phyloP scores from a whole-genome alignment of 1,139 yeast genomes.

The Yamadazyma buinensis region DNA sequence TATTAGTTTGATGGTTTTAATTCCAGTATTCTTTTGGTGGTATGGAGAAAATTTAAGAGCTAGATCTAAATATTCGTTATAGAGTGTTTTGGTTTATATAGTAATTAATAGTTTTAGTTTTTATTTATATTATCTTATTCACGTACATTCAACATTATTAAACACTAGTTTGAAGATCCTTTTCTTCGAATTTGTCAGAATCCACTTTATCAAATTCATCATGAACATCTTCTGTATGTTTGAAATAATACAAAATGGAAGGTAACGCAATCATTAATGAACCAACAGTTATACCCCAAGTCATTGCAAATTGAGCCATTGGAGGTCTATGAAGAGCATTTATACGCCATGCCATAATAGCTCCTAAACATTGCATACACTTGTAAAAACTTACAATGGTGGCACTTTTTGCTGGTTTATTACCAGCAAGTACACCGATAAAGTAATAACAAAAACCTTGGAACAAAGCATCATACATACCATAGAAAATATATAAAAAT shows the following conservation, averaged over 20 bases:
- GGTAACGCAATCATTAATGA: slow-evolving; percentile 42
- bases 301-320: slow-evolving; percentile 45
- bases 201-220: too few species aligned
- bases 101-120: too few species aligned
- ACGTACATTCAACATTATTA: too few species aligned
- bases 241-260: slow-evolving; percentile 1
- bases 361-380: slow-evolving; percentile 62
- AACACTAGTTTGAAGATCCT: too few species aligned
- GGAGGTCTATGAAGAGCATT: slow-evolving; percentile 44
- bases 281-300: slow-evolving; percentile 56
- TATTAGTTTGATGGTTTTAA: slow-evolving; percentile 38
- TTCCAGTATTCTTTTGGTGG: slow-evolving; percentile 45
- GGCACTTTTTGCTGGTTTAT: slow-evolving; percentile 53
- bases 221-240: slow-evolving; percentile 6
- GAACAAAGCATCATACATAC: slow-evolving; percentile 54
- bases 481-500: slow-evolving; percentile 60
- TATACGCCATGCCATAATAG: slow-evolving; percentile 59
- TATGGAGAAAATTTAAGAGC: slow-evolving; percentile 50
- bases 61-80: slow-evolving; percentile 40
- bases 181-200: too few species aligned
- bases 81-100: too few species aligned
- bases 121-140: too few species aligned
- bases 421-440: slow-evolving; percentile 56
- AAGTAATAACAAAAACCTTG: slow-evolving; percentile 56
- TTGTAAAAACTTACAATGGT: slow-evolving; percentile 61